These are phyloP conservation scores for Cryptosporidium meleagridis DNA, from an alignment of 169 alveolate genomes.

Conservation along the genomic window DNA sequence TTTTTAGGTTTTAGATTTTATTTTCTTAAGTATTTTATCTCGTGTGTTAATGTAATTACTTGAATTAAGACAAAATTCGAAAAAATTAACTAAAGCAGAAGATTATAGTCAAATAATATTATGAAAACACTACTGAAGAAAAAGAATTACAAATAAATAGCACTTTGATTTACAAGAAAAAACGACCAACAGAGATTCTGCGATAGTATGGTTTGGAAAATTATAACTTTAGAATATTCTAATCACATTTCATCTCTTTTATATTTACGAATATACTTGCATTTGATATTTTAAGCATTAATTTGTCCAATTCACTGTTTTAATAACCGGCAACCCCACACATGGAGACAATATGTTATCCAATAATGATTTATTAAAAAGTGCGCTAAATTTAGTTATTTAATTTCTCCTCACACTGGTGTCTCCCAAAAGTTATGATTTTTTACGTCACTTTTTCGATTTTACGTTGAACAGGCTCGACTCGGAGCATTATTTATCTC, in stretches of 20 bases:
- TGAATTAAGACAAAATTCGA: too few relatives aligned
- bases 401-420: conserved; percentile 3
- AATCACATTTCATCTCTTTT: too few relatives aligned
- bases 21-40: background rate
- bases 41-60: background rate
- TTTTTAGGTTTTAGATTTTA: conserved; percentile 3
- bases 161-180: too few relatives aligned
- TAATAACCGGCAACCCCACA: conserved; percentile 14
- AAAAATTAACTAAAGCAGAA: background rate
- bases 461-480: conserved; percentile 27
- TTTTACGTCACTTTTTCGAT: background rate
- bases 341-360: conserved; percentile 2
- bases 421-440: background rate
- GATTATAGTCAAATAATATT: too few relatives aligned
- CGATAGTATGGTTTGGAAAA: background rate
- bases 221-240: too few relatives aligned
- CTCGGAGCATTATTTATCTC: conserved; percentile 20
- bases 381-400: background rate
- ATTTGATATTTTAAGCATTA: too few relatives aligned
- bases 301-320: background rate
- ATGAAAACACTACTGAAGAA: too few relatives aligned
- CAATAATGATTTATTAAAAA: background rate
- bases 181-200: background rate
- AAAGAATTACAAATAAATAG: background rate
- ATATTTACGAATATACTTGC: background rate